These are phyloP conservation scores for Suhomyces prunicola DNA, from an alignment of 805 yeast genomes.

Conservation along the genomic window DNA sequence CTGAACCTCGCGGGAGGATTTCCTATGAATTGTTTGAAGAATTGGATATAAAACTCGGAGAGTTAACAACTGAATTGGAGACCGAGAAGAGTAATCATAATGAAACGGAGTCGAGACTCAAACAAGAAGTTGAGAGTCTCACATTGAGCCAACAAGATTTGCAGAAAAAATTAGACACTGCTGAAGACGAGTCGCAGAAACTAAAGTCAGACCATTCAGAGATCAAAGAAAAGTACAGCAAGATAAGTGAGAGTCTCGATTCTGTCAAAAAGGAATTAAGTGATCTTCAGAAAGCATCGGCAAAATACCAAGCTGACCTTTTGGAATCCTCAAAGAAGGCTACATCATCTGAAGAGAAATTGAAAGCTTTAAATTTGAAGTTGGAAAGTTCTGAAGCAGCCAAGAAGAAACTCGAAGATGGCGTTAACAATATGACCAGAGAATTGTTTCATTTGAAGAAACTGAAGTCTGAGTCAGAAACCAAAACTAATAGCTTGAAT, in stretches of 20 bases:
- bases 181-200: conserved; percentile 32
- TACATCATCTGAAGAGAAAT: conserved; percentile 19
- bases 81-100: conserved; percentile 17
- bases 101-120: conserved; percentile 17
- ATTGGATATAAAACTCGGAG: conserved; percentile 35
- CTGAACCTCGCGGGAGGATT: conserved; percentile 66
- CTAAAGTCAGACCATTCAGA: conserved; percentile 18
- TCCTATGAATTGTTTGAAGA: conserved; percentile 59
- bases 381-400: conserved; percentile 34
- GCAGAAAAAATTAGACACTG: conserved; percentile 9
- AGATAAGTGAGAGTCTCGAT: conserved; percentile 18
- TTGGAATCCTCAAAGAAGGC: conserved; percentile 28
- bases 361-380: conserved; percentile 29
- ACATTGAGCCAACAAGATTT: conserved; percentile 17
- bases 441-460: conserved; percentile 68
- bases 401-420: conserved; percentile 72
- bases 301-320: conserved; percentile 27
- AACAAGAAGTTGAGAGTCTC: conserved; percentile 12
- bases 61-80: conserved; percentile 21
- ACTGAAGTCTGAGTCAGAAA: conserved; percentile 52
- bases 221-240: conserved; percentile 17
- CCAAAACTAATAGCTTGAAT: conserved; percentile 40
- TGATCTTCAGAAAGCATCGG: conserved; percentile 28
- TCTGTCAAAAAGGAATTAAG: conserved; percentile 28
- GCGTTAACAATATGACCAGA: conserved; percentile 85